Percentiles rank a stretch among this genome's conserved stretches.
phyloP scores from a whole-genome alignment of 176 grass and related monocot genomes.

The Tillandsia fasciculata region DNA sequence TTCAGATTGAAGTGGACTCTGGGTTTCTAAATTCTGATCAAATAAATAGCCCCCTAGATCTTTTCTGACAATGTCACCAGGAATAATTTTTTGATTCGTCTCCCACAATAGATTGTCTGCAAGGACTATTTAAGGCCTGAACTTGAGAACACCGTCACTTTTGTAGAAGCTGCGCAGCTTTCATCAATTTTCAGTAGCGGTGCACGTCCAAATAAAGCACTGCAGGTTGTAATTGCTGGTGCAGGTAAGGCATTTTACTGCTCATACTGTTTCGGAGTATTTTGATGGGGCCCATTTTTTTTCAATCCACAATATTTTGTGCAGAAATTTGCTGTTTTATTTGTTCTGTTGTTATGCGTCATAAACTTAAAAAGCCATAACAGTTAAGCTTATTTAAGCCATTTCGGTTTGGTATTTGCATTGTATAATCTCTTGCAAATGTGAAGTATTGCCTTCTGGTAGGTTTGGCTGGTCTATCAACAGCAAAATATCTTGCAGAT shows the following conservation, averaged over 20 bases:
- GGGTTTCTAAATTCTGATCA: no score
- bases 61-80: background rate
- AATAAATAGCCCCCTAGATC: no score
- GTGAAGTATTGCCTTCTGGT: conserved; percentile 22
- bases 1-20: no score
- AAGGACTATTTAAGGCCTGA: conserved; percentile 67
- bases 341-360: background rate
- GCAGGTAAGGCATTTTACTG: conserved; percentile 55
- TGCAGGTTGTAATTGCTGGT: conserved; percentile 81
- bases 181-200: conserved; percentile 58
- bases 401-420: background rate
- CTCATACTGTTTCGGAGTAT: conserved; percentile 4
- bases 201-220: conserved; percentile 48
- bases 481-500: conserved; percentile 93
- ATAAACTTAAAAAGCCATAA: conserved; percentile 1
- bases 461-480: conserved; percentile 90
- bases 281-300: background rate
- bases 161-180: conserved; percentile 82
- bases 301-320: conserved; percentile 5
- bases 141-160: conserved; percentile 64
- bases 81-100: conserved; percentile 11
- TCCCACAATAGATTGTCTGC: conserved; percentile 55
- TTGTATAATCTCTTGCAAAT: conserved; percentile 2
- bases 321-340: background rate
- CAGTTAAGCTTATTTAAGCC: background rate